Evolutionary conservation across 345 rosid species (phyloP).

Genomic region (Brassica nigra): DNA sequence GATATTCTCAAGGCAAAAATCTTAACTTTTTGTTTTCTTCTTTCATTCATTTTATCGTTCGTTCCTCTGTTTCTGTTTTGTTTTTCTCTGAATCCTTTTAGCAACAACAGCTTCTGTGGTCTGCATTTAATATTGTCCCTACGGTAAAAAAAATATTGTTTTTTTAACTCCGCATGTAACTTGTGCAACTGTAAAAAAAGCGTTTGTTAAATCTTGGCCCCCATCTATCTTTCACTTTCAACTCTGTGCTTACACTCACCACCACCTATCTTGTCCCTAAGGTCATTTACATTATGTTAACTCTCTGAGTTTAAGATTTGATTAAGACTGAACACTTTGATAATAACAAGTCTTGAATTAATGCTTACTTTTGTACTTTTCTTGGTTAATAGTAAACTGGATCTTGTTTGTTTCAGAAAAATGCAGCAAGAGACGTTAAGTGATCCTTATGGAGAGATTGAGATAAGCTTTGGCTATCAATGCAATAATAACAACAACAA

Average conservation of each 20-base stretch:
- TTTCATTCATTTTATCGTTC: not conserved
- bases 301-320: not conserved
- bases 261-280: conserved; percentile 23
- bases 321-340: not conserved
- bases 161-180: conserved; percentile 7
- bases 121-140: conserved; percentile 25
- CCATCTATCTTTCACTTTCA: conserved; percentile 26
- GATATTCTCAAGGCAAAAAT: not conserved
- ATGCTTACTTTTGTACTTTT: not conserved
- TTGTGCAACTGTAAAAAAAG: not conserved
- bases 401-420: conserved; percentile 29
- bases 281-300: not conserved
- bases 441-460: conserved; percentile 68
- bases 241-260: conserved; percentile 14
- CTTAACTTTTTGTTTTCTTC: not conserved
- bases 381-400: not conserved
- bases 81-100: conserved; percentile 11
- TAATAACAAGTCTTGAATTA: not conserved
- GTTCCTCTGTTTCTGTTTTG: conserved; percentile 26
- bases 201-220: conserved; percentile 19
- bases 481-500: conserved; percentile 49
- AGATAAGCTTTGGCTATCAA: conserved; percentile 90
- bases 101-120: conserved; percentile 16
- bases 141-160: not conserved
- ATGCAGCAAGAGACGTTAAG: conserved; percentile 49